Evolutionary conservation across 2,329 filamentous ascomycete species (phyloP).

Genomic region (Hypoxylon sp.): DNA sequence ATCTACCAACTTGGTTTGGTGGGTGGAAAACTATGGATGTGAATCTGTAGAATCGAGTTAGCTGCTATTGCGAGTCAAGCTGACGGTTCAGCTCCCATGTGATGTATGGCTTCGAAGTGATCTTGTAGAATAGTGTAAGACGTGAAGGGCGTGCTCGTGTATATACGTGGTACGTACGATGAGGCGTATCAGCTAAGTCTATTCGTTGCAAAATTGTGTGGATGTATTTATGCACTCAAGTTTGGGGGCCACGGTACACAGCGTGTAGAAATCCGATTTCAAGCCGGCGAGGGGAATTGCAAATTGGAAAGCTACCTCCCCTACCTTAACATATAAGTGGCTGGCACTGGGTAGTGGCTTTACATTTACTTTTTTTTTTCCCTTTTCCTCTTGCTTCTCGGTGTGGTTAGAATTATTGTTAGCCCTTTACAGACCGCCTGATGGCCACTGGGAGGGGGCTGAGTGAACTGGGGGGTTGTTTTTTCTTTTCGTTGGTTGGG

Average conservation of each 20-base stretch:
- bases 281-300: constrained; percentile 24
- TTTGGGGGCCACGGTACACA: constrained; percentile 24
- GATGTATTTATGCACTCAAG: constrained; percentile 24
- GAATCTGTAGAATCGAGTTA: constrained; percentile 4
- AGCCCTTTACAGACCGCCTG: constrained; percentile 9
- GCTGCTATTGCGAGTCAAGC: constrained; percentile 10
- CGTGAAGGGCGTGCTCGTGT: not conserved
- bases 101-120: constrained; percentile 14
- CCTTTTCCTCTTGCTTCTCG: constrained; percentile 32
- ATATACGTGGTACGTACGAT: not conserved
- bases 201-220: not conserved
- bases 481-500: not conserved
- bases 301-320: constrained; percentile 4
- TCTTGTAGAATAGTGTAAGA: not conserved
- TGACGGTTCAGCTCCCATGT: constrained; percentile 16
- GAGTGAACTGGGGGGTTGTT: constrained; percentile 13
- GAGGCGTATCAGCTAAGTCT: constrained; percentile 9
- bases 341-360: constrained; percentile 32
- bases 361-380: constrained; percentile 41
- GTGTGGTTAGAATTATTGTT: constrained; percentile 29
- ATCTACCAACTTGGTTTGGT: constrained; percentile 5
- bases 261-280: constrained; percentile 8
- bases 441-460: constrained; percentile 24
- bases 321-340: constrained; percentile 9
- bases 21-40: constrained; percentile 13